phyloP scores from a whole-genome alignment of 2,329 filamentous ascomycete species.

The Colletotrichum musicola region DNA sequence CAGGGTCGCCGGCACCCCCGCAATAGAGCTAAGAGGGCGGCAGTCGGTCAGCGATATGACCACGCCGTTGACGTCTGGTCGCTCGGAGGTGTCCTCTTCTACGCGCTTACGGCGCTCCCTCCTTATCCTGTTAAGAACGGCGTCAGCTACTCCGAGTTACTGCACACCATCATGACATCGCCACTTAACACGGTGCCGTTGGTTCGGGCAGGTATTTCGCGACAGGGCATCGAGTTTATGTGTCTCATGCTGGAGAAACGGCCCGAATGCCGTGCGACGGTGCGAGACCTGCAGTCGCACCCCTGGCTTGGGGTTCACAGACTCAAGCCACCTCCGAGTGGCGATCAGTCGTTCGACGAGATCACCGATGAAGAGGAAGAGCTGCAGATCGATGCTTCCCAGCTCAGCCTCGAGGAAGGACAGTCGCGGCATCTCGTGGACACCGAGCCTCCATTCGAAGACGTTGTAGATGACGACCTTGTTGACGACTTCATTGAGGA shows the following conservation, averaged over 20 bases:
- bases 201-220: conserved; percentile 68
- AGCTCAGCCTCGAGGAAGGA: conserved; percentile 71
- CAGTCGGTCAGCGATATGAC: conserved; percentile 77
- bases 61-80: conserved; percentile 98
- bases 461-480: conserved; percentile 54
- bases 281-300: conserved; percentile 77
- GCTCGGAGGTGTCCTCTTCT: conserved; percentile 91
- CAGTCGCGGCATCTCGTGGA: conserved; percentile 40
- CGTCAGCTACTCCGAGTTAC: conserved; percentile 81
- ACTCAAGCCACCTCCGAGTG: conserved; percentile 43
- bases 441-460: conserved; percentile 44
- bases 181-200: conserved; percentile 77
- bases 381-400: conserved; percentile 70
- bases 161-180: conserved; percentile 87
- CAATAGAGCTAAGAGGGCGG: conserved; percentile 70
- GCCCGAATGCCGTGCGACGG: conserved; percentile 81
- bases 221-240: conserved; percentile 79
- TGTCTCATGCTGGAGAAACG: conserved; percentile 84
- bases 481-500: conserved; percentile 64
- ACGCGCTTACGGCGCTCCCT: conserved; percentile 81
- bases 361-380: conserved; percentile 70
- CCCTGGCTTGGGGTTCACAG: conserved; percentile 73
- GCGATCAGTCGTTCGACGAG: conserved; percentile 69
- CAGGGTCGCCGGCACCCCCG: conserved; percentile 72
- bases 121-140: conserved; percentile 86